phyloP scores from a whole-genome alignment of 106 monocot genomes.

The Ottelia alismoides region DNA sequence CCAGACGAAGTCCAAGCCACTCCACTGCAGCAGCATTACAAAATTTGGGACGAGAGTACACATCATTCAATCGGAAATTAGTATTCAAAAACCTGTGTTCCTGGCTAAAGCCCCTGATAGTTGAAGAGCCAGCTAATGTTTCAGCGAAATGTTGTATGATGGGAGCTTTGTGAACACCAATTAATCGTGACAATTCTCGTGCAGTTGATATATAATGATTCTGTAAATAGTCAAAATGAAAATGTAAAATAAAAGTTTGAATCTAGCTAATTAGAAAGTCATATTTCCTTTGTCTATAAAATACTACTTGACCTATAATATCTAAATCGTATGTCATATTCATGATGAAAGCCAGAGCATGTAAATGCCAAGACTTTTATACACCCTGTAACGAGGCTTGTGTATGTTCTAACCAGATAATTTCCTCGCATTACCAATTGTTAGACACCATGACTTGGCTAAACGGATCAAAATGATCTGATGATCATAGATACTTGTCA shows the following conservation, averaged over 20 bases:
- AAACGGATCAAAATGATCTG: no score
- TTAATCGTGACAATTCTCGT: constrained; percentile 51
- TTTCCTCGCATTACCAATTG: no score
- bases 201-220: constrained; percentile 65
- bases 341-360: no score
- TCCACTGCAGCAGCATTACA: constrained; percentile 50
- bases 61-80: constrained; percentile 42
- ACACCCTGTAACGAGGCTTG: no score
- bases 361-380: no score
- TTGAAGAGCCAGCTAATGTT: constrained; percentile 54
- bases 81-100: constrained; percentile 33
- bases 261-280: no score
- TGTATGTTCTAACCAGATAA: no score
- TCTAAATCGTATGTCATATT: no score
- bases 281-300: no score
- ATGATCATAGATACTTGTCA: no score
- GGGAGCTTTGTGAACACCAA: constrained; percentile 63
- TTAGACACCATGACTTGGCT: no score
- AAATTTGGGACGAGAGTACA: constrained; percentile 48
- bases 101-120: constrained; percentile 62
- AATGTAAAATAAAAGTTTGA: neutral
- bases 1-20: constrained; percentile 57
- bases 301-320: no score
- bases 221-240: constrained; percentile 17
- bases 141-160: constrained; percentile 84